A percentile compares a stretch with the other conserved stretches of the same genome.
phyloP scores from a whole-genome alignment of 1,284 basidiomycete species.

The Mrakiaceae sp. region DNA sequence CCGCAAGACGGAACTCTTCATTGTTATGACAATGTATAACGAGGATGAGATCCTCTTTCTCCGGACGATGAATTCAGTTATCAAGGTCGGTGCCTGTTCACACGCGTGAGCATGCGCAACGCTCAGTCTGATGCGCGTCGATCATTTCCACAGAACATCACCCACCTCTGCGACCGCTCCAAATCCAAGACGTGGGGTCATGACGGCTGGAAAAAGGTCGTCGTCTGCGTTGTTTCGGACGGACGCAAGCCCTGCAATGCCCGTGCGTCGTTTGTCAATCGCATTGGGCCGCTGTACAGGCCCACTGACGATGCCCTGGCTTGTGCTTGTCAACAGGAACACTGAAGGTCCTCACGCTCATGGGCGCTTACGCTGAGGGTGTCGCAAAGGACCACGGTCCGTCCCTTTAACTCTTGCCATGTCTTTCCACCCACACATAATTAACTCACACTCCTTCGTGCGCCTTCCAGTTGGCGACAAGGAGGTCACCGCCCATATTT shows the following conservation, averaged over 20 bases:
- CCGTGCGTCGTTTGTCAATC: slow-evolving; percentile 29
- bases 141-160: slow-evolving; percentile 68
- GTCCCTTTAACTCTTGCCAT: slow-evolving; percentile 32
- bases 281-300: too few relatives aligned
- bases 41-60: slow-evolving; percentile 91
- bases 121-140: neutral
- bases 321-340: slow-evolving; percentile 19
- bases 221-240: slow-evolving; percentile 91
- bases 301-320: too few relatives aligned
- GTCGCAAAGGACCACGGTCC: slow-evolving; percentile 59
- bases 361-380: slow-evolving; percentile 94
- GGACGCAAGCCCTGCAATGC: slow-evolving; percentile 44
- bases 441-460: slow-evolving; percentile 63
- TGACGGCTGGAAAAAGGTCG: slow-evolving; percentile 97
- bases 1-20: slow-evolving; percentile 46
- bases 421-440: slow-evolving; percentile 36
- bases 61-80: slow-evolving; percentile 50
- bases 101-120: neutral
- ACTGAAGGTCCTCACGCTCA: slow-evolving; percentile 42
- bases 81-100: neutral
- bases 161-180: slow-evolving; percentile 82
- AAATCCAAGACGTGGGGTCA: slow-evolving; percentile 92
- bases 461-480: slow-evolving; percentile 73
- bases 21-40: slow-evolving; percentile 86
- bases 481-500: slow-evolving; percentile 36